Percentiles rank a stretch among this genome's conserved stretches.
phyloP scores from a whole-genome alignment of 805 yeast genomes.

The Zygosaccharomyces kombuchaensis region DNA sequence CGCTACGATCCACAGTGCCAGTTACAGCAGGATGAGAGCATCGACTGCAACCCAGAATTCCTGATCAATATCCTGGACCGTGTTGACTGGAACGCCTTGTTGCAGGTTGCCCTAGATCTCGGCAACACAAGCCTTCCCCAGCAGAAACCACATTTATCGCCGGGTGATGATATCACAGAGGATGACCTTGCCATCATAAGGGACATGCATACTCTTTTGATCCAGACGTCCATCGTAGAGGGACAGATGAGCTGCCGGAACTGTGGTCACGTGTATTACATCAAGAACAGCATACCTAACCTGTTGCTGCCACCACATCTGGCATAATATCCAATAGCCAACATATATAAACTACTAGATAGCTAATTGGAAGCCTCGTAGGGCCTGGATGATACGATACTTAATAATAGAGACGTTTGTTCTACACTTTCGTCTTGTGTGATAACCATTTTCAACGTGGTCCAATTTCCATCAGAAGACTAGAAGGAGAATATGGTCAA shows the following conservation, averaged over 20 bases:
- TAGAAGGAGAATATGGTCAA: slow-evolving; percentile 5
- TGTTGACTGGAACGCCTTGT: slow-evolving; percentile 82
- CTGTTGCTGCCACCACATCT: slow-evolving; percentile 92
- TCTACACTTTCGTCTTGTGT: background rate
- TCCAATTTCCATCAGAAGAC: slow-evolving; percentile 1
- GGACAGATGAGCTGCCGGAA: slow-evolving; percentile 86
- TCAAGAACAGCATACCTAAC: slow-evolving; percentile 92
- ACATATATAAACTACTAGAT: background rate
- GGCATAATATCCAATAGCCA: slow-evolving; percentile 39
- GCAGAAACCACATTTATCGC: slow-evolving; percentile 49
- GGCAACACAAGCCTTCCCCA: slow-evolving; percentile 62
- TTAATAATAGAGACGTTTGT: background rate
- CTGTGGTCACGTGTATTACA: slow-evolving; percentile 83
- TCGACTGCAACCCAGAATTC: slow-evolving; percentile 80
- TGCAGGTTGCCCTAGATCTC: slow-evolving; percentile 69
- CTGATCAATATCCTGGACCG: slow-evolving; percentile 70
- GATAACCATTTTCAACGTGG: background rate
- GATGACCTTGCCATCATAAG: slow-evolving; percentile 46
- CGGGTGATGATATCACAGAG: slow-evolving; percentile 38
- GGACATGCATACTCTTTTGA: slow-evolving; percentile 71
- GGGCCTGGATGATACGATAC: background rate
- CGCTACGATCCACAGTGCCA: slow-evolving; percentile 57
- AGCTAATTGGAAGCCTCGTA: background rate
- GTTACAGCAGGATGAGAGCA: slow-evolving; percentile 64
- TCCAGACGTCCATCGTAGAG: slow-evolving; percentile 82